Percentiles rank a stretch among this genome's conserved stretches.
Evolutionary conservation across 2,329 filamentous ascomycete genomes (phyloP).

Genomic region (Fusarium nelsonii): DNA sequence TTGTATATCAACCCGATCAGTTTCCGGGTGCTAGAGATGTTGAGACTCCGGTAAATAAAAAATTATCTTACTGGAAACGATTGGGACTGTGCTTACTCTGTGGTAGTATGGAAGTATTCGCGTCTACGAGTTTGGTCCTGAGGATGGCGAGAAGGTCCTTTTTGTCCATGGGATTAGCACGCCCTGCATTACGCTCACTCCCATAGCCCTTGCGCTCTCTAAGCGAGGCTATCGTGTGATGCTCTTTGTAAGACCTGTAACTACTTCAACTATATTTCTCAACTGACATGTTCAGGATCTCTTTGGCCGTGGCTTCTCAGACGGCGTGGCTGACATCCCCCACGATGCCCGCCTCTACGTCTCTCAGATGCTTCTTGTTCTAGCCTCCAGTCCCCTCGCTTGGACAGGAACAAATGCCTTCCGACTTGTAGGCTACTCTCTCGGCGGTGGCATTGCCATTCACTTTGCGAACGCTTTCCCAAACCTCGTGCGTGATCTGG

Average conservation of each 20-base stretch:
- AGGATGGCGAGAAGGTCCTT: constrained; percentile 78
- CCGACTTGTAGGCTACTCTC: constrained; percentile 80
- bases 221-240: constrained; percentile 81
- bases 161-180: constrained; percentile 88
- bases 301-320: constrained; percentile 76
- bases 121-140: constrained; percentile 86
- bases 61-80: background rate
- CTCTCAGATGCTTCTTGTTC: constrained; percentile 76
- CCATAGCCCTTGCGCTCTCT: constrained; percentile 75
- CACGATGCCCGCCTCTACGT: constrained; percentile 81
- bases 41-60: constrained; percentile 67
- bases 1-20: constrained; percentile 73
- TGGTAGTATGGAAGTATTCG: constrained; percentile 76
- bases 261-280: constrained; percentile 12
- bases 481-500: constrained; percentile 73
- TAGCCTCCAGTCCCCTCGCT: constrained; percentile 75
- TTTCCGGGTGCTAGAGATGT: constrained; percentile 82
- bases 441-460: constrained; percentile 82
- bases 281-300: constrained; percentile 63
- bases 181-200: constrained; percentile 78
- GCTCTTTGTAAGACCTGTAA: constrained; percentile 69
- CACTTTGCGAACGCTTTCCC: constrained; percentile 82
- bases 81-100: constrained; percentile 18
- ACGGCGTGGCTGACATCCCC: constrained; percentile 72
- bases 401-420: constrained; percentile 74